Evolutionary conservation across 257 asterid genomes (phyloP).

Genomic region (Lycium ferocissimum): DNA sequence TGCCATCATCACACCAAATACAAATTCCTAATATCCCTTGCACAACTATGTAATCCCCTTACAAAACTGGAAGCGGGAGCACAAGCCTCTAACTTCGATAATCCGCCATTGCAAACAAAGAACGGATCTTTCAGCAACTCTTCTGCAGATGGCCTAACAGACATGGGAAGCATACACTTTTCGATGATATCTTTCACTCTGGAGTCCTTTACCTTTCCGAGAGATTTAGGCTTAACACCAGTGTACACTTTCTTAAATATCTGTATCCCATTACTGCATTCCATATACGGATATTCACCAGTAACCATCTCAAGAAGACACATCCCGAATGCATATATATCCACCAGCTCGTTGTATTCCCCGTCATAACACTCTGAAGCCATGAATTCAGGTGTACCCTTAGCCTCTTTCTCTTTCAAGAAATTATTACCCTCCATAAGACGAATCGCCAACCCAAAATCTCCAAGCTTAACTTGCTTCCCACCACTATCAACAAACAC

Average conservation of each 20-base stretch:
- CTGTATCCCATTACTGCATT: conserved; percentile 47
- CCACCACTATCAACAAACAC: conserved; percentile 31
- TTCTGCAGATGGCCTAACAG: background rate
- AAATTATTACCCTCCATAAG: conserved; percentile 23
- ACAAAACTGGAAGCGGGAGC: background rate
- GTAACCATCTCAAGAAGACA: conserved; percentile 56
- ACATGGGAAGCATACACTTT: background rate
- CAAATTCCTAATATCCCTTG: background rate
- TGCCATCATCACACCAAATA: background rate
- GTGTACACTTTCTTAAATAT: conserved; percentile 47
- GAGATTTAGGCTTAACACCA: background rate
- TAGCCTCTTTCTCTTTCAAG: background rate
- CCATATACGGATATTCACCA: conserved; percentile 46
- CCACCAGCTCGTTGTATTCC: conserved; percentile 55
- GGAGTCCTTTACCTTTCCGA: background rate
- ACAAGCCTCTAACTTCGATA: background rate
- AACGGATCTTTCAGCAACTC: background rate
- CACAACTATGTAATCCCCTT: background rate
- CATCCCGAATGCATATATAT: conserved; percentile 58
- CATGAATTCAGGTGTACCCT: conserved; percentile 56
- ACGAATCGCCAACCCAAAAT: conserved; percentile 42
- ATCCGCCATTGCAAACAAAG: background rate
- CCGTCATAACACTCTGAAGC: conserved; percentile 56
- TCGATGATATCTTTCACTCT: background rate
- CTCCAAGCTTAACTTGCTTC: conserved; percentile 45